Evolutionary conservation across 352 stramenopile species (phyloP).

Genomic region (Phytophthora sp.): DNA sequence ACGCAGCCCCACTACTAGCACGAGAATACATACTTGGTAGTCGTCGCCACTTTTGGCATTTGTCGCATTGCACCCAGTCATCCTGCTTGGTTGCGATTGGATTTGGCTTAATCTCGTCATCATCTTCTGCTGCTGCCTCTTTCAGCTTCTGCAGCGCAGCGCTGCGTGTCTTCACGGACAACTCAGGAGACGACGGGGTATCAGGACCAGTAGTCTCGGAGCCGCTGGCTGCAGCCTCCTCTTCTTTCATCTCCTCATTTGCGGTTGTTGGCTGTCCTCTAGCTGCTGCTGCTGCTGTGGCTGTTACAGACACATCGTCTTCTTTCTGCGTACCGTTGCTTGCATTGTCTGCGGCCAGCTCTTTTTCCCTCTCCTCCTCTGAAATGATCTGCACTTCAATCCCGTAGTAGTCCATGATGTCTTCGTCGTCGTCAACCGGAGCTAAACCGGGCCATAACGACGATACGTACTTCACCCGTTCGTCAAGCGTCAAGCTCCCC

Average conservation of each 20-base stretch:
- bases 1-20: background rate
- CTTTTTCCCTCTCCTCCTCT: constrained; percentile 62
- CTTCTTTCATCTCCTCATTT: constrained; percentile 16
- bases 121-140: constrained; percentile 45
- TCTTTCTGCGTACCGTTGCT: background rate
- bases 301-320: background rate
- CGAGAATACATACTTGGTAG: constrained; percentile 61
- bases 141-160: constrained; percentile 57
- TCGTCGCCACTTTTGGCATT: constrained; percentile 85
- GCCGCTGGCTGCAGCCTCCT: constrained; percentile 7
- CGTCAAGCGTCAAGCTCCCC: constrained; percentile 52
- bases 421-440: constrained; percentile 67
- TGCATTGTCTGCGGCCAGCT: constrained; percentile 18
- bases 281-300: background rate
- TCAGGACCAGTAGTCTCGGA: constrained; percentile 30
- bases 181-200: constrained; percentile 27
- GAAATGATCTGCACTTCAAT: constrained; percentile 78
- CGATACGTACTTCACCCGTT: constrained; percentile 69
- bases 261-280: background rate
- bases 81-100: constrained; percentile 77
- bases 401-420: constrained; percentile 81
- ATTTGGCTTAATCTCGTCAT: constrained; percentile 49
- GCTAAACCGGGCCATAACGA: constrained; percentile 70
- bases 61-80: constrained; percentile 89
- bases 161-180: constrained; percentile 64